Conservation (phyloP, 495 filamentous ascomycete species). For the Penicillium goetzii region DNA sequence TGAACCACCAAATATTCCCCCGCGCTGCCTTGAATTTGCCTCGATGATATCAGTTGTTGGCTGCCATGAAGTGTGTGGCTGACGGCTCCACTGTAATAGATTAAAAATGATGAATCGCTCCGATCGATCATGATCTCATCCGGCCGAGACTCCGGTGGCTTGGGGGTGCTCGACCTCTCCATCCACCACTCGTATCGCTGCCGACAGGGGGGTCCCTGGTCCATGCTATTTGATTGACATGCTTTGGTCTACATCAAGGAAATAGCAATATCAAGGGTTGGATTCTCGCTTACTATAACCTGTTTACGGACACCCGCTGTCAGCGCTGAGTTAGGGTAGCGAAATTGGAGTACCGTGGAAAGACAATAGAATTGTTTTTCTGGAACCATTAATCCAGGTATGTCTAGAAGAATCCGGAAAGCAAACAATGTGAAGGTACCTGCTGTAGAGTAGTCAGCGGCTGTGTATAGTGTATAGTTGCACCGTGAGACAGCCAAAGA, state of each 20-base stretch:
- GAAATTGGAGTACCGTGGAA: background rate
- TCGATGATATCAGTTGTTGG: slow-evolving; percentile 28
- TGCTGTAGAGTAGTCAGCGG: background rate
- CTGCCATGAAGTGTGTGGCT: slow-evolving; percentile 36
- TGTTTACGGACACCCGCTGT: background rate
- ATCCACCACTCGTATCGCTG: background rate
- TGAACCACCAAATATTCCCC: background rate
- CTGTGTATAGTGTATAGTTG: slow-evolving; percentile 9
- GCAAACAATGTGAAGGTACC: background rate
- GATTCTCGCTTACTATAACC: background rate
- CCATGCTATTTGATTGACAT: slow-evolving; percentile 6
- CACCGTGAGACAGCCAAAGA: slow-evolving; percentile 17
- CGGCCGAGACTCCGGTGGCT: slow-evolving; percentile 24
- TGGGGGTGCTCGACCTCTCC: slow-evolving; percentile 14
- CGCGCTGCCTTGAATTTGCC: slow-evolving; percentile 18
- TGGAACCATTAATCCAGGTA: background rate
- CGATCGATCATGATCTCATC: slow-evolving; percentile 39
- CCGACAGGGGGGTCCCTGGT: slow-evolving; percentile 14
- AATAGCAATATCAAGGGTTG: slow-evolving; percentile 7
- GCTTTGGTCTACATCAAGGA: background rate
- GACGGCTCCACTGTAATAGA: slow-evolving; percentile 38
- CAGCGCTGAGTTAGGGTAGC: background rate
- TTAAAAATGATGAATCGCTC: slow-evolving; percentile 36
- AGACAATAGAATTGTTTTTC: background rate
- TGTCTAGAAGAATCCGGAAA: background rate